Evolutionary conservation across 225 moss, liverwort and hornwort genomes (phyloP), one percentile per base, ranked within the genome.

Genomic region (Pseudoscleropodium purum): DNA sequence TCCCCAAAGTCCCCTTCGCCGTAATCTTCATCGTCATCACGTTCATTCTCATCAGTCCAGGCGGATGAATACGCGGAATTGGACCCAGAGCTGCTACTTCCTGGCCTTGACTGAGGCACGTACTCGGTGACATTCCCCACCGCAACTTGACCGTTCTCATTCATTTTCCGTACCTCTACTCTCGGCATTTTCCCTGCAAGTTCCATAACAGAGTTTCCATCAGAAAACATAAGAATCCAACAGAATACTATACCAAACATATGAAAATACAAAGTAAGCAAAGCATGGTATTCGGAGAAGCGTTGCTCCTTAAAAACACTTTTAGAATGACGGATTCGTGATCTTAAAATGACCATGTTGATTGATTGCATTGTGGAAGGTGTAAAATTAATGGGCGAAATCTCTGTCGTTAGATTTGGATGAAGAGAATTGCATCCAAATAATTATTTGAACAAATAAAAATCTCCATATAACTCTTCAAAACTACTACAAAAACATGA

Each of bases 101-200:
- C 92, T 43, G 93, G 88, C 79, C 89, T 87, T 43, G 93, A 90
- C 84, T 85, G 92, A 59, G 88, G 82, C n/a, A 49, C 30, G 86
- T 96, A 95, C 84, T 93, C 95, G 51, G 89, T 93, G 68, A 90
- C 92, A 90, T 91, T 93, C 27, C 98, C 95, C 88, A 95, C 94
- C 36, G 93, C 90, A 30, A 98, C 93, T 91, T 96, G 92, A 47
- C 96, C 96, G 27, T 91, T 89, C 81, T 94, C 94, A 57, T 87
- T 96, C 97, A 97, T 96, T 92, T 79, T 97, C 61, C 97, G 97
- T 43, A 97, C 94, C 90, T 98, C 98, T 13, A 98, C 93, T 82
- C 93, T 94, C 41, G 97, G 98, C 82, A 90, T 88, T 85, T 95
- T 94, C 45, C 98, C 98, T 98, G 93, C 45, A 67, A 83, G 41